Conservation (phyloP, 495 filamentous ascomycete genomes). For the Cairneyella variabilis region DNA sequence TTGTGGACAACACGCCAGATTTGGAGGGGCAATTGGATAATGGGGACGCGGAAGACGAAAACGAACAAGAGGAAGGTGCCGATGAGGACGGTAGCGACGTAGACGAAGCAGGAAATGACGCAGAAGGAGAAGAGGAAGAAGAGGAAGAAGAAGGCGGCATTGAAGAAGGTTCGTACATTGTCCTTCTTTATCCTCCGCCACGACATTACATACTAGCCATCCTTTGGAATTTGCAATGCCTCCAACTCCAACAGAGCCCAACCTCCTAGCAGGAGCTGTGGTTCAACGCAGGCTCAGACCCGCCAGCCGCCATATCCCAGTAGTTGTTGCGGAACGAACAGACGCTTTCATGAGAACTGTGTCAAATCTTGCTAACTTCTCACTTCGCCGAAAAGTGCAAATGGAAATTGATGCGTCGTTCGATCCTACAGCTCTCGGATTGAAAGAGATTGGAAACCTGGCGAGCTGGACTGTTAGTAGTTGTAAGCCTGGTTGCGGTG, state of each 20-base stretch:
- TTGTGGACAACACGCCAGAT: background rate
- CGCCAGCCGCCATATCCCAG: no score
- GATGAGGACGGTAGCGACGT: slow-evolving; percentile 21
- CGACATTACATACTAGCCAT: background rate
- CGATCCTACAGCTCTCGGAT: slow-evolving; percentile 41
- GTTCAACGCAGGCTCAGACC: background rate
- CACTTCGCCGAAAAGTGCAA: slow-evolving; percentile 16
- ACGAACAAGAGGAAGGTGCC: slow-evolving; percentile 27
- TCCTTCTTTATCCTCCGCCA: background rate
- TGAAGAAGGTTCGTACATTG: slow-evolving; percentile 29
- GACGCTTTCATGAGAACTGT: background rate
- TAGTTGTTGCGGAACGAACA: no score
- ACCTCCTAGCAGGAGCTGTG: background rate
- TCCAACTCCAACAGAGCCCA: background rate
- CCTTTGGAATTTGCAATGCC: background rate
- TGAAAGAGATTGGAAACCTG: slow-evolving; percentile 92
- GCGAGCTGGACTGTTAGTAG: slow-evolving; percentile 91
- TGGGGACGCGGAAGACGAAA: slow-evolving; percentile 25
- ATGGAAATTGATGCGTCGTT: slow-evolving; percentile 34
- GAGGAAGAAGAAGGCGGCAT: slow-evolving; percentile 34
- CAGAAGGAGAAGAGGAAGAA: slow-evolving; percentile 19
- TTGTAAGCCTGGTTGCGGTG: slow-evolving; percentile 86
- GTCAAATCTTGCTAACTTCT: slow-evolving; percentile 7
- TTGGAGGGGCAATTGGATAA: background rate
- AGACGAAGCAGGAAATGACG: slow-evolving; percentile 19